phyloP scores from a whole-genome alignment of 2,329 filamentous ascomycete species.

The Phaeosphaeria sp. region DNA sequence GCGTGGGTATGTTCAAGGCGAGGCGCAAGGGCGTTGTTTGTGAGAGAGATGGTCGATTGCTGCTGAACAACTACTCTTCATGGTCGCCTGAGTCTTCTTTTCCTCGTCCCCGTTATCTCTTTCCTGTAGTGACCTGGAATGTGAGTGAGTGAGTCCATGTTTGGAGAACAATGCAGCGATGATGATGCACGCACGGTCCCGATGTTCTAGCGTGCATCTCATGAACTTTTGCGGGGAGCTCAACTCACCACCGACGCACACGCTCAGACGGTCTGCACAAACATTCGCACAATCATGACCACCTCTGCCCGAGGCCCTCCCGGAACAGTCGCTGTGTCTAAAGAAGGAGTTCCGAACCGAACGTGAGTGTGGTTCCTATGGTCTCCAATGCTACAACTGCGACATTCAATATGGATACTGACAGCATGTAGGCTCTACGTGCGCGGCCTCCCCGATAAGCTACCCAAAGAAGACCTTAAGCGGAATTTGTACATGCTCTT shows the following conservation, averaged over 20 bases:
- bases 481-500: conserved; percentile 92
- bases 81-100: not conserved
- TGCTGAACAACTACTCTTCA: not conserved
- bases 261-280: conserved; percentile 7
- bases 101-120: not conserved
- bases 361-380: conserved; percentile 34
- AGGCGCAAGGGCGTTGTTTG: conserved; percentile 6
- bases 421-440: conserved; percentile 74
- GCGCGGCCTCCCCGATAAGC: conserved; percentile 86
- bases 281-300: conserved; percentile 27
- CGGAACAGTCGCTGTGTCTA: conserved; percentile 24
- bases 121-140: not conserved
- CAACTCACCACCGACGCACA: conserved; percentile 16
- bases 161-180: conserved; percentile 15
- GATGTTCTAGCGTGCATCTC: conserved; percentile 21
- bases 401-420: conserved; percentile 13
- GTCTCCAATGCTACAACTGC: not conserved
- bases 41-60: not conserved
- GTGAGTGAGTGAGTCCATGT: conserved; percentile 7
- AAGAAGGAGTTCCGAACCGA: conserved; percentile 36
- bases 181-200: conserved; percentile 24
- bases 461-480: conserved; percentile 86
- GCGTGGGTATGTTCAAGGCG: conserved; percentile 1
- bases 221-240: conserved; percentile 37
- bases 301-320: conserved; percentile 32